A percentile compares a stretch with the other conserved stretches of the same genome.
Evolutionary conservation across 176 grass and related monocot genomes (phyloP).

Genomic region (Metroxylon sagu): DNA sequence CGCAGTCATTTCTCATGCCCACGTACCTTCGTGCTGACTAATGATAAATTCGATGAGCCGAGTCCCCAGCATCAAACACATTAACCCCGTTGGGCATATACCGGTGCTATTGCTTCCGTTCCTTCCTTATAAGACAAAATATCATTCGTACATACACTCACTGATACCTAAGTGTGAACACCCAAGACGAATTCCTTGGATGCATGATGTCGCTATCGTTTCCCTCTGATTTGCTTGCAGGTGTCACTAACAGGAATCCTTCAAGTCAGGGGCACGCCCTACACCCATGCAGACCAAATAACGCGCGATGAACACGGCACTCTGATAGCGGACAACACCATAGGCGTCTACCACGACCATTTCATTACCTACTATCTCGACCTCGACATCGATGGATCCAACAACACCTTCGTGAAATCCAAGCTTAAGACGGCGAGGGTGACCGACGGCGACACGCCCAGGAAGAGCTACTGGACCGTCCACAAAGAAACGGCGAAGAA

Average conservation of each 20-base stretch:
- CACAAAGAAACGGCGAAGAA: constrained; percentile 48
- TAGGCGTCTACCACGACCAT: constrained; percentile 85
- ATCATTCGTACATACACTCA: no score
- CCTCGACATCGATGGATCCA: constrained; percentile 68
- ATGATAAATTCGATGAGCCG: no score
- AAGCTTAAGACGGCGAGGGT: constrained; percentile 20
- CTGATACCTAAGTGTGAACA: no score
- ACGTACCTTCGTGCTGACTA: no score
- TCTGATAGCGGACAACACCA: constrained; percentile 54
- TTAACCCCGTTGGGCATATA: no score
- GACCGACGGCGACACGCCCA: constrained; percentile 13
- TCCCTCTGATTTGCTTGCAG: no score
- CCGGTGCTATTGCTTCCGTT: no score
- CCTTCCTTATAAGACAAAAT: no score
- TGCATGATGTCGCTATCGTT: no score
- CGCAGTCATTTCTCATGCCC: no score
- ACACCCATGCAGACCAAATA: constrained; percentile 46
- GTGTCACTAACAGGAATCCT: constrained; percentile 52
- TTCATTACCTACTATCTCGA: constrained; percentile 66
- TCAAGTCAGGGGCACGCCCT: constrained; percentile 44
- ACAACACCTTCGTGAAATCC: constrained; percentile 70
- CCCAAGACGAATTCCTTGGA: no score
- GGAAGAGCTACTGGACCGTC: constrained; percentile 80
- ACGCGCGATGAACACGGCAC: constrained; percentile 32
- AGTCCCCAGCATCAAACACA: no score